Percentiles rank a stretch among this genome's conserved stretches.
Evolutionary conservation across 2,329 filamentous ascomycete genomes (phyloP).

Genomic region (Verticillium nonalfalfae): DNA sequence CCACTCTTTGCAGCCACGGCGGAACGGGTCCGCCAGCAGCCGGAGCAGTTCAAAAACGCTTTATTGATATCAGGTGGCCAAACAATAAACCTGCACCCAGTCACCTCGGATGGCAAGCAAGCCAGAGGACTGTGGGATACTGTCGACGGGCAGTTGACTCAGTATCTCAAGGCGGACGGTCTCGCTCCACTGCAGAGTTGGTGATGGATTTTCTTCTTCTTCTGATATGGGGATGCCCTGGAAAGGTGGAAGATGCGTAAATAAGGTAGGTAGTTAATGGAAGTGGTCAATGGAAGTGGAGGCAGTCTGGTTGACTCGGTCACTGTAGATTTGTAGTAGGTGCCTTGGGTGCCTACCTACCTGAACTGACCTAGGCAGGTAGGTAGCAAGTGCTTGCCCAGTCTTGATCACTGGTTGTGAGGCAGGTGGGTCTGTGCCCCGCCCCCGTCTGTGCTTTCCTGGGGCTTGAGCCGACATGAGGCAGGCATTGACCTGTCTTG

Average conservation of each 20-base stretch:
- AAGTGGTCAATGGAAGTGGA: too few relatives aligned
- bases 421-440: too few relatives aligned
- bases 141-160: slow-evolving; percentile 5
- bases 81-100: not conserved
- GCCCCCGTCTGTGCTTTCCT: too few relatives aligned
- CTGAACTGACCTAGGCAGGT: too few relatives aligned
- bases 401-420: too few relatives aligned
- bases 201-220: not conserved
- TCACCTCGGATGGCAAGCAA: slow-evolving; percentile 6
- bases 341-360: too few relatives aligned
- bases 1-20: slow-evolving; percentile 11
- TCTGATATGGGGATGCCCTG: too few relatives aligned
- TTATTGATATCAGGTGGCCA: slow-evolving; percentile 8
- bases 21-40: slow-evolving; percentile 2
- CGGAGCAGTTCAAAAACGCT: slow-evolving; percentile 6
- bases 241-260: too few relatives aligned
- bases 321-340: too few relatives aligned
- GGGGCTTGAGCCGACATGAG: not conserved
- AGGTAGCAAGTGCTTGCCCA: too few relatives aligned
- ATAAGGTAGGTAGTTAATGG: too few relatives aligned
- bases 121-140: slow-evolving; percentile 8
- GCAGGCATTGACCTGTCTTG: not conserved
- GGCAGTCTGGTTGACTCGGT: too few relatives aligned
- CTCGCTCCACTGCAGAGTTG: not conserved
- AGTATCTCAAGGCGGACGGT: not conserved